These are phyloP conservation scores for Tilletia caries DNA, from an alignment of 1,284 basidiomycete genomes.

Conservation along the genomic window DNA sequence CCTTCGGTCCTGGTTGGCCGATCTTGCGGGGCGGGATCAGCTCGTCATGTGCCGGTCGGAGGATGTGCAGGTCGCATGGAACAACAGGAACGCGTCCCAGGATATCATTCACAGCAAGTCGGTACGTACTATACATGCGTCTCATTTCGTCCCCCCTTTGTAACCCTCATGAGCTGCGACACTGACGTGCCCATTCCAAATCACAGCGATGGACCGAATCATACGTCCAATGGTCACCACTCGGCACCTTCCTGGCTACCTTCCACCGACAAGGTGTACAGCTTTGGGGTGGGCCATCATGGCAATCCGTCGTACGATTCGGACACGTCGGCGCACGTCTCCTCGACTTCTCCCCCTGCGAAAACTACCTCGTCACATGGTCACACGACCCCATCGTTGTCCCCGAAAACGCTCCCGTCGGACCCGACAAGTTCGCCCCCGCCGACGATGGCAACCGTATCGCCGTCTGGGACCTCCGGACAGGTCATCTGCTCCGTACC, in stretches of 20 bases:
- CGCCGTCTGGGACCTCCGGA: slow-evolving; percentile 96
- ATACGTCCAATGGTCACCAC: slow-evolving; percentile 95
- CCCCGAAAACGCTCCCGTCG: slow-evolving; percentile 68
- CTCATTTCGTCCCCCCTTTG: not conserved
- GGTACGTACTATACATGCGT: slow-evolving; percentile 6
- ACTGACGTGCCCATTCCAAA: not conserved
- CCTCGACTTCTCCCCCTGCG: slow-evolving; percentile 95
- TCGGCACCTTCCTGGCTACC: slow-evolving; percentile 89
- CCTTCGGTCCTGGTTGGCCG: slow-evolving; percentile 88
- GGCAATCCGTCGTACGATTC: slow-evolving; percentile 81
- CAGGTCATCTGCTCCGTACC: slow-evolving; percentile 84
- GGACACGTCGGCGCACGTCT: slow-evolving; percentile 93
- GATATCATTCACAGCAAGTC: slow-evolving; percentile 67
- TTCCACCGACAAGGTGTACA: slow-evolving; percentile 93
- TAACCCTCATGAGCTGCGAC: not conserved
- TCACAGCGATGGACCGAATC: slow-evolving; percentile 89
- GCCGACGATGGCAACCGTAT: slow-evolving; percentile 97
- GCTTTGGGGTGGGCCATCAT: slow-evolving; percentile 88
- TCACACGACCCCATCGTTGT: slow-evolving; percentile 90
- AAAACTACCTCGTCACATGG: slow-evolving; percentile 97
- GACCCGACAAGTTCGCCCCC: slow-evolving; percentile 70
- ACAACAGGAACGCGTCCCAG: slow-evolving; percentile 81
- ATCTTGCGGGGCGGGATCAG: slow-evolving; percentile 88
- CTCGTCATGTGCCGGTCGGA: slow-evolving; percentile 90
- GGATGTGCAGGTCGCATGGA: slow-evolving; percentile 89